phyloP scores from a whole-genome alignment of 2,329 filamentous ascomycete genomes.

The Diaporthe eres region DNA sequence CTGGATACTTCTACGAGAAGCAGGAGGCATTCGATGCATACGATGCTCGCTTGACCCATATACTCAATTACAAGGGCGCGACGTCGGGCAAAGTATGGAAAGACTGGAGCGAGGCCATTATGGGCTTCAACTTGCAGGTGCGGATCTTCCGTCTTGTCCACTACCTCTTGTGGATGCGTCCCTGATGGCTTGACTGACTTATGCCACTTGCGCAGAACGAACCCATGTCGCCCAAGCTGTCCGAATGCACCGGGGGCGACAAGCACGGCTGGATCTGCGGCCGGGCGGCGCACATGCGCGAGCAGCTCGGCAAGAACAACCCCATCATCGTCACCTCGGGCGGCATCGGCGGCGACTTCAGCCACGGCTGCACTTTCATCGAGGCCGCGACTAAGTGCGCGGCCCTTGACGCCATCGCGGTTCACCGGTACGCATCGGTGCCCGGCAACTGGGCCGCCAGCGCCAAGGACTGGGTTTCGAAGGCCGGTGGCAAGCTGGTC shows the following conservation, averaged over 20 bases:
- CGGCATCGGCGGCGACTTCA: slow-evolving; percentile 47
- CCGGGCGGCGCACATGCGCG: background rate
- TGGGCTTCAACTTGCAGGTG: background rate
- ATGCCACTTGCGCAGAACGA: background rate
- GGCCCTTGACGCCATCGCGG: slow-evolving; percentile 54
- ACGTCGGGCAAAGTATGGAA: slow-evolving; percentile 3
- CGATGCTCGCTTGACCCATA: background rate
- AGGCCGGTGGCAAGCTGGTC: slow-evolving; percentile 49
- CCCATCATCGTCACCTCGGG: background rate
- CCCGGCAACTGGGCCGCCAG: background rate
- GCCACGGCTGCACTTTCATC: slow-evolving; percentile 49
- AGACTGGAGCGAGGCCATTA: background rate
- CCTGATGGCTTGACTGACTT: background rate
- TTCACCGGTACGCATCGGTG: background rate
- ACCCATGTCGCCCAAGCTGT: background rate
- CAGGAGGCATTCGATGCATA: background rate
- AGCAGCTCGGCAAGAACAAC: background rate
- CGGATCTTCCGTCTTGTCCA: background rate
- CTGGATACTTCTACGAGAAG: background rate
- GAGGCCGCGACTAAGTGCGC: slow-evolving; percentile 59
- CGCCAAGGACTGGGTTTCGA: slow-evolving; percentile 43
- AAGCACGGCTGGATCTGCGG: slow-evolving; percentile 4
- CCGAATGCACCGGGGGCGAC: background rate
- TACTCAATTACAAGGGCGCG: background rate
- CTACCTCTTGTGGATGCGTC: too few species aligned